Percentiles rank a stretch among this genome's conserved stretches.
Conservation (phyloP, 345 rosid species). For the Brassica nigra region DNA sequence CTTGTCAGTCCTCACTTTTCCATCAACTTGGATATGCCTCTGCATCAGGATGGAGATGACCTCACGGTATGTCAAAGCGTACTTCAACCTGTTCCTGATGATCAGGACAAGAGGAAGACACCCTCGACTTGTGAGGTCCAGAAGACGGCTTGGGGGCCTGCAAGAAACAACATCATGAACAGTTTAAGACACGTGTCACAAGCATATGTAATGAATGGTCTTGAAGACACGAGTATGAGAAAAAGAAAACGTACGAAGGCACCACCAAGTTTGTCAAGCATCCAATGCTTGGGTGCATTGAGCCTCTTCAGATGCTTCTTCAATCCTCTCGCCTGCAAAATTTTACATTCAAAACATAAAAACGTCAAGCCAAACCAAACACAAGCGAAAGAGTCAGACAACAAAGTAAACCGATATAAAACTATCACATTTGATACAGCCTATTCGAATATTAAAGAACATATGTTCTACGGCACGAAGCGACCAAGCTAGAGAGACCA, state of each 20-base stretch:
- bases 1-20: slow-evolving; percentile 82
- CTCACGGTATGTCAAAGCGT: slow-evolving; percentile 67
- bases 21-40: slow-evolving; percentile 77
- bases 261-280: neutral
- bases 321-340: neutral
- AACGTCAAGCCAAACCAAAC: neutral
- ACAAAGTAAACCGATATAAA: no score
- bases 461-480: neutral
- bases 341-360: neutral
- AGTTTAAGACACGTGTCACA: neutral
- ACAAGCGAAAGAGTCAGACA: neutral
- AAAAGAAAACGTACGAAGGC: neutral
- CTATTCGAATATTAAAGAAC: neutral
- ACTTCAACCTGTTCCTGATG: slow-evolving; percentile 70
- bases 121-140: slow-evolving; percentile 83
- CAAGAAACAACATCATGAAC: neutral
- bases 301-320: neutral
- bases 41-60: slow-evolving; percentile 77
- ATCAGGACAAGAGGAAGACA: slow-evolving; percentile 72
- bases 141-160: slow-evolving; percentile 93
- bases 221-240: neutral
- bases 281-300: neutral
- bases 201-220: neutral
- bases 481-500: neutral
- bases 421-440: neutral